These are phyloP conservation scores for Fragaria nilgerrensis DNA, from an alignment of 306 rosid species.

Conservation along the genomic window DNA sequence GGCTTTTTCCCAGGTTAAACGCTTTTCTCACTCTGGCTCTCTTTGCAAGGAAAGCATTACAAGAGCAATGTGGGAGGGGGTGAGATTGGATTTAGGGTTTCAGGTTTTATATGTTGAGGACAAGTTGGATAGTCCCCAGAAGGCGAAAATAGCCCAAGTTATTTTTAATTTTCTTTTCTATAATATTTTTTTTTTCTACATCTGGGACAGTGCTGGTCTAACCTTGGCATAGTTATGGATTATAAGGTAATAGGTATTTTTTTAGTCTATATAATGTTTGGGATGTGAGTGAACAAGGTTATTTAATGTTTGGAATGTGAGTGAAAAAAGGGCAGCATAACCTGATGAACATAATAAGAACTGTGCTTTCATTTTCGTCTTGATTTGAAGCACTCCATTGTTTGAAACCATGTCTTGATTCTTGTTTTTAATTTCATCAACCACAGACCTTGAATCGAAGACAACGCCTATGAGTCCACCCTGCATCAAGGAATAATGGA, in stretches of 20 bases:
- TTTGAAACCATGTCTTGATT: constrained; percentile 20
- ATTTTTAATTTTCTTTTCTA: background rate
- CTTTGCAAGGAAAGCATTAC: background rate
- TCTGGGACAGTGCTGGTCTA: background rate
- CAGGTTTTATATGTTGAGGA: background rate
- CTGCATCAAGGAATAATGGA: constrained; percentile 10
- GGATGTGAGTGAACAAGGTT: constrained; percentile 29
- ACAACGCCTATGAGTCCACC: background rate
- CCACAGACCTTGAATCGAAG: background rate
- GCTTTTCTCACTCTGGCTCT: background rate
- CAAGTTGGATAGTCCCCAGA: background rate
- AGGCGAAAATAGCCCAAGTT: background rate
- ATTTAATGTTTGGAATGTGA: constrained; percentile 25
- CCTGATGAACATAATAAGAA: constrained; percentile 8
- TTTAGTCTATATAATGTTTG: constrained; percentile 23
- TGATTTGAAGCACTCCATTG: background rate
- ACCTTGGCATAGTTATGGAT: background rate
- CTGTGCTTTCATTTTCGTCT: background rate
- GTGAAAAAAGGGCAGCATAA: constrained; percentile 9
- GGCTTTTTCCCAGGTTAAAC: background rate
- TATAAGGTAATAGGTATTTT: background rate
- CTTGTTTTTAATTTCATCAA: constrained; percentile 2
- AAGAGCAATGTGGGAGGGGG: background rate
- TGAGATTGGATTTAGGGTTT: background rate
- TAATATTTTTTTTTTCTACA: background rate